phyloP scores from a whole-genome alignment of 768 basidiomycete species.

The Clitopilus hobsonii region DNA sequence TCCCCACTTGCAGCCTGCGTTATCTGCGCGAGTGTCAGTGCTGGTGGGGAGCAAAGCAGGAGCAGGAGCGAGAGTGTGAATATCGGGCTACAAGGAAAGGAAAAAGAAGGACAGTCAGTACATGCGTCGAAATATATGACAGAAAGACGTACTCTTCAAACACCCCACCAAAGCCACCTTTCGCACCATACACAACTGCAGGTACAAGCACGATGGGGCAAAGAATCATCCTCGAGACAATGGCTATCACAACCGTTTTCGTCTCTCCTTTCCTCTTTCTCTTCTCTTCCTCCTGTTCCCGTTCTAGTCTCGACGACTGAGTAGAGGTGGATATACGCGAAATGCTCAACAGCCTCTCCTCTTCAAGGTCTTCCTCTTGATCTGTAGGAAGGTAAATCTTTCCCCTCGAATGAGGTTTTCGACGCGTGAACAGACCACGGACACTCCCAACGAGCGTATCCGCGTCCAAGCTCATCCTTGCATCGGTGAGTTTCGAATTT shows the following conservation, averaged over 20 bases:
- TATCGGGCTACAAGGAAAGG: slow-evolving; percentile 54
- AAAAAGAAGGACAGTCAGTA: background rate
- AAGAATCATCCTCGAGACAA: slow-evolving; percentile 84
- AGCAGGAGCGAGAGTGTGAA: slow-evolving; percentile 85
- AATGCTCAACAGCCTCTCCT: slow-evolving; percentile 4
- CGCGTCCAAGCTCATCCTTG: slow-evolving; percentile 19
- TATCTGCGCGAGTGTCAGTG: slow-evolving; percentile 43
- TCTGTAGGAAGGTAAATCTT: too few relatives aligned
- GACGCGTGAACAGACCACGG: slow-evolving; percentile 36
- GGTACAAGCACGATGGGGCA: slow-evolving; percentile 80
- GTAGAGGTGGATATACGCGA: background rate
- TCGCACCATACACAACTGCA: slow-evolving; percentile 59
- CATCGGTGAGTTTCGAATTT: too few relatives aligned
- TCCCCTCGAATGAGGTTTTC: slow-evolving; percentile 24
- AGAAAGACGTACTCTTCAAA: slow-evolving; percentile 66
- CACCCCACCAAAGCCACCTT: slow-evolving; percentile 51
- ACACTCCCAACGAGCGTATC: slow-evolving; percentile 37
- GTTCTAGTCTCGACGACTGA: background rate
- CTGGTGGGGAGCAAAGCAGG: slow-evolving; percentile 79
- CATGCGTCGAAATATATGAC: background rate
- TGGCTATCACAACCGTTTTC: slow-evolving; percentile 76
- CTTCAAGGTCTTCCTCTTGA: slow-evolving; percentile 5
- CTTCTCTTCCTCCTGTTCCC: background rate
- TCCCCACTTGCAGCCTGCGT: slow-evolving; percentile 28
- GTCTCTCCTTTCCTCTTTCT: slow-evolving; percentile 54